Evolutionary conservation across 192 early-diverging fungal genomes (phyloP).

Genomic region (Mortierella alpina): DNA sequence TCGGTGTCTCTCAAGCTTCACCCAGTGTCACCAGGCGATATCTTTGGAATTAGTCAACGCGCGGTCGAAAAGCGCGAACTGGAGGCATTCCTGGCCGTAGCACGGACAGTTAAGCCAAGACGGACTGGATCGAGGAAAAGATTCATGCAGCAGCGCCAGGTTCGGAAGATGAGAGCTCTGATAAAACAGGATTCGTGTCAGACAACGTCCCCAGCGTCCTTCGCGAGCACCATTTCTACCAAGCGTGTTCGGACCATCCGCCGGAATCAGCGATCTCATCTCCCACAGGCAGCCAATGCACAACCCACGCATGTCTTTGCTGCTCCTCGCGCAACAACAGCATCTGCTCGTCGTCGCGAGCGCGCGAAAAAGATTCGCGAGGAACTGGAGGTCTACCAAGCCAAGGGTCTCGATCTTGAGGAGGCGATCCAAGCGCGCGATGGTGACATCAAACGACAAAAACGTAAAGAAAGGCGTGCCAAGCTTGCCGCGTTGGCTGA

Average conservation of each 20-base stretch:
- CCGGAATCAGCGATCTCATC: neutral
- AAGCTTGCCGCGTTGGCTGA: slow-evolving; percentile 24
- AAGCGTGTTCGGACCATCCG: slow-evolving; percentile 2
- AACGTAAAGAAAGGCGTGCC: slow-evolving; percentile 17
- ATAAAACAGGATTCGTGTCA: neutral
- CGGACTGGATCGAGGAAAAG: slow-evolving; percentile 12
- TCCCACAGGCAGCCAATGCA: neutral
- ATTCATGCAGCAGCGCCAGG: slow-evolving; percentile 26
- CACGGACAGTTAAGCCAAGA: slow-evolving; percentile 17
- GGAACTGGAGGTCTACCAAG: slow-evolving; percentile 31
- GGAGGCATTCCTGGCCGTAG: slow-evolving; percentile 33
- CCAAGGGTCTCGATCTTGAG: slow-evolving; percentile 22
- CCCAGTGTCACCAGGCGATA: slow-evolving; percentile 45
- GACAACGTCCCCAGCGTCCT: neutral
- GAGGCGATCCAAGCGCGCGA: slow-evolving; percentile 24
- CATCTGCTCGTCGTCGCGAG: slow-evolving; percentile 24
- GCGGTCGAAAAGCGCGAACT: slow-evolving; percentile 41
- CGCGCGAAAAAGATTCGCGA: slow-evolving; percentile 27
- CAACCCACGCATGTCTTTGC: neutral
- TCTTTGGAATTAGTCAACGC: slow-evolving; percentile 53
- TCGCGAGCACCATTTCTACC: neutral
- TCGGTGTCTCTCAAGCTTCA: slow-evolving; percentile 38
- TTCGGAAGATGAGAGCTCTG: slow-evolving; percentile 28
- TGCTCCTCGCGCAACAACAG: neutral
- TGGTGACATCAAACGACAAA: slow-evolving; percentile 10